Conservation (phyloP, 1,139 yeast genomes). For the Magnusiomyces sp. region DNA sequence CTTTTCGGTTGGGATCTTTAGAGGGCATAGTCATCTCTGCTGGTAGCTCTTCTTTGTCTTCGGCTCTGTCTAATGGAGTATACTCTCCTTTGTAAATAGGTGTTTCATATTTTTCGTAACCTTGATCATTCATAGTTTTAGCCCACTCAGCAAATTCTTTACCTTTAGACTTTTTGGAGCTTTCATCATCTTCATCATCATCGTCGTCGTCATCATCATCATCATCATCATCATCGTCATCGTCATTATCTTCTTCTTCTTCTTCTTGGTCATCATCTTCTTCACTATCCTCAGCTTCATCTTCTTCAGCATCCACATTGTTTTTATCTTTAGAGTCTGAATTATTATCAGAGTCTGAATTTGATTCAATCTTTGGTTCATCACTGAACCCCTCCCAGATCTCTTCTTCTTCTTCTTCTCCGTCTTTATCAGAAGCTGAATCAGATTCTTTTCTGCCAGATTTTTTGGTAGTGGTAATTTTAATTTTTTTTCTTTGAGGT, state of each 20-base stretch:
- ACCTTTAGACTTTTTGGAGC: conserved; percentile 31
- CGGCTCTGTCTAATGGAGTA: conserved; percentile 29
- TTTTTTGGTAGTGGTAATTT: conserved; percentile 15
- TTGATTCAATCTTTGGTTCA: neutral
- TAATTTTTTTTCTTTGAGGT: conserved; percentile 14
- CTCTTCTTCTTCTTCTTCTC: conserved; percentile 13
- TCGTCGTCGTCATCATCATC: conserved; percentile 16
- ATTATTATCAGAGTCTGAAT: conserved; percentile 1
- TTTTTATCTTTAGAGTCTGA: conserved; percentile 13
- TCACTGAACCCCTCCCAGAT: conserved; percentile 6
- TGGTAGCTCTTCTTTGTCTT: conserved; percentile 32
- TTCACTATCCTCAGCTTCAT: conserved; percentile 18
- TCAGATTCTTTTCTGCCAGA: conserved; percentile 10
- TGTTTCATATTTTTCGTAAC: conserved; percentile 21
- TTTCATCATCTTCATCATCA: conserved; percentile 20
- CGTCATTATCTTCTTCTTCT: conserved; percentile 19
- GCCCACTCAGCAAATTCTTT: conserved; percentile 50
- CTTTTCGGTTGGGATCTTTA: conserved; percentile 40
- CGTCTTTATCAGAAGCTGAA: conserved; percentile 17
- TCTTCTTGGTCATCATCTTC: conserved; percentile 17
- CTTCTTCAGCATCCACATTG: conserved; percentile 17
- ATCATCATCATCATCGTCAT: conserved; percentile 15
- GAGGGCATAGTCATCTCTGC: conserved; percentile 40
- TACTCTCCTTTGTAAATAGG: conserved; percentile 29
- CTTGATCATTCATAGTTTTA: conserved; percentile 24